Evolutionary conservation across 768 basidiomycete species (phyloP).

Genomic region (Mycena vitilis): DNA sequence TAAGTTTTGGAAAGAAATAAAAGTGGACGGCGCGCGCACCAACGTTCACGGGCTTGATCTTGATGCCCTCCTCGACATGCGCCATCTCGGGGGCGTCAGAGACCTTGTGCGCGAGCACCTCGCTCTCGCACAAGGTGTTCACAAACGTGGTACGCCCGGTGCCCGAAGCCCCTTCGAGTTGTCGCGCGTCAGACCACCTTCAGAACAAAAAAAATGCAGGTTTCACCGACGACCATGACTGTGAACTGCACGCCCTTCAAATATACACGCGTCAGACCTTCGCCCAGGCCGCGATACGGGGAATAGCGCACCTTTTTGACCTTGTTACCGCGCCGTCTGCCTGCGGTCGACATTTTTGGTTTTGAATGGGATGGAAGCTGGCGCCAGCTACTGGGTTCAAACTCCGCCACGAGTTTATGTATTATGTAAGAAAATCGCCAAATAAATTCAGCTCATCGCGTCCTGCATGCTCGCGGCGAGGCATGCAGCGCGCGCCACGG

Average conservation of each 20-base stretch:
- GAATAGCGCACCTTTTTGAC: slow-evolving; percentile 77
- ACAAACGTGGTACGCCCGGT: slow-evolving; percentile 98
- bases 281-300: too few relatives aligned
- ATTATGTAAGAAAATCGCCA: slow-evolving; percentile 27
- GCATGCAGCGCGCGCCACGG: not conserved
- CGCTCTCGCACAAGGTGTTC: slow-evolving; percentile 98
- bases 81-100: slow-evolving; percentile 88
- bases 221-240: slow-evolving; percentile 95
- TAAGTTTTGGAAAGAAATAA: slow-evolving; percentile 6
- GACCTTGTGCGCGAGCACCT: slow-evolving; percentile 89
- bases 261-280: too few relatives aligned
- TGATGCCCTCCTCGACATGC: slow-evolving; percentile 93
- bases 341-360: slow-evolving; percentile 82
- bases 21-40: slow-evolving; percentile 61
- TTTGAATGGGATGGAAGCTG: slow-evolving; percentile 39
- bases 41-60: slow-evolving; percentile 94
- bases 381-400: slow-evolving; percentile 41
- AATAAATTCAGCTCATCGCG: not conserved
- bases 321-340: slow-evolving; percentile 90
- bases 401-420: slow-evolving; percentile 42
- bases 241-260: slow-evolving; percentile 90
- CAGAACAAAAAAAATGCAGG: slow-evolving; percentile 22
- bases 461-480: slow-evolving; percentile 26
- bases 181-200: slow-evolving; percentile 25
- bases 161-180: slow-evolving; percentile 90